Evolutionary conservation across 331 rosid species (phyloP).

Genomic region (Rosa hybrid): DNA sequence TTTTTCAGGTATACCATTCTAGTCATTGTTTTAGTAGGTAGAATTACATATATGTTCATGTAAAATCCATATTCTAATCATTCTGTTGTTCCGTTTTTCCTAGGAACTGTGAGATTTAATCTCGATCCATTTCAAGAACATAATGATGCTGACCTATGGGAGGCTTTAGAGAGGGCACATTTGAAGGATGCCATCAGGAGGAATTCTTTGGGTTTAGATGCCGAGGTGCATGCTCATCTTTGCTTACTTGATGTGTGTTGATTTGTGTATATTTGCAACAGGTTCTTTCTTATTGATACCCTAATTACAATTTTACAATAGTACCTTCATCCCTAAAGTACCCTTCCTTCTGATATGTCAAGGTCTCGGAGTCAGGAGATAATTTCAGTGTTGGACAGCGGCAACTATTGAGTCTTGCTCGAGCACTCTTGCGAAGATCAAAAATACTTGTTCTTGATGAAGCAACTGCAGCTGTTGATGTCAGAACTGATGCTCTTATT

Average conservation of each 20-base stretch:
- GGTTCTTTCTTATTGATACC: neutral
- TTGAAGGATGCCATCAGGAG: conserved; percentile 52
- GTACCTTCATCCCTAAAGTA: neutral
- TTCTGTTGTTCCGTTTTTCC: conserved; percentile 10
- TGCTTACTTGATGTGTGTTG: conserved; percentile 13
- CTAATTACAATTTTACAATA: neutral
- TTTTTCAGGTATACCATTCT: conserved; percentile 41
- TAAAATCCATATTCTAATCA: neutral
- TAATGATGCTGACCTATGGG: conserved; percentile 57
- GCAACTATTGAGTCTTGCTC: conserved; percentile 60
- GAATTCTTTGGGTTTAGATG: conserved; percentile 48
- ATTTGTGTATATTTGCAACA: neutral
- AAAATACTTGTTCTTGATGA: conserved; percentile 63
- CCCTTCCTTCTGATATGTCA: conserved; percentile 18
- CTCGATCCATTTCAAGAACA: conserved; percentile 55
- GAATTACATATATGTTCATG: neutral
- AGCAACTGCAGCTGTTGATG: conserved; percentile 63
- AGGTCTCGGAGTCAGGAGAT: conserved; percentile 66
- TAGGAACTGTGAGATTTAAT: conserved; percentile 55
- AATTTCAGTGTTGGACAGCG: conserved; percentile 64
- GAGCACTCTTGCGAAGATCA: conserved; percentile 54
- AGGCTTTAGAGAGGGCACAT: conserved; percentile 58
- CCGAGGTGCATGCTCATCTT: conserved; percentile 40
- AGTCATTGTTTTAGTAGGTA: neutral
- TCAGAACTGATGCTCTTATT: conserved; percentile 58